Conservation (phyloP, 352 stramenopile species). For the Elongisporangium undulatum region DNA sequence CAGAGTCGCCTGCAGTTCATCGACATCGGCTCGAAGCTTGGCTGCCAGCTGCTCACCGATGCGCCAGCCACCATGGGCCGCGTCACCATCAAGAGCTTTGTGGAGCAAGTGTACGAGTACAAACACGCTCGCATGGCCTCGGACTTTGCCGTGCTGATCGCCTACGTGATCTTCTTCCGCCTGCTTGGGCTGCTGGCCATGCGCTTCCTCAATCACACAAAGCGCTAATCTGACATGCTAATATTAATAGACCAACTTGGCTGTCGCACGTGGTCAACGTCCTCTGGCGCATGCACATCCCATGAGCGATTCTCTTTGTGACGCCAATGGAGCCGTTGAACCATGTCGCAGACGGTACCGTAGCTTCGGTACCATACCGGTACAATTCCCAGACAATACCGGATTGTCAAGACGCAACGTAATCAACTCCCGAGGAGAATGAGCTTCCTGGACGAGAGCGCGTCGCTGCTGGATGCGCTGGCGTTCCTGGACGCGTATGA, state of each 20-base stretch:
- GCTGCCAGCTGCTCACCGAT: slow-evolving; percentile 1
- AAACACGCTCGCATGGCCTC: slow-evolving; percentile 22
- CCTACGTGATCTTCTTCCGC: slow-evolving; percentile 7
- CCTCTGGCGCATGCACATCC: too few relatives aligned
- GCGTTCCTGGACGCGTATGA: not conserved
- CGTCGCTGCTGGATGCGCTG: not conserved
- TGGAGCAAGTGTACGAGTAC: slow-evolving; percentile 26
- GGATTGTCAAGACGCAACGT: too few relatives aligned
- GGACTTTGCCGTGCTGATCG: slow-evolving; percentile 6
- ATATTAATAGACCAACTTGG: too few relatives aligned
- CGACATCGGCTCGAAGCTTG: slow-evolving; percentile 15
- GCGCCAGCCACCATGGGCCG: slow-evolving; percentile 9
- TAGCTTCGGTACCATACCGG: too few relatives aligned
- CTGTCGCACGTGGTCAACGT: too few relatives aligned
- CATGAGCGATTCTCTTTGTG: too few relatives aligned
- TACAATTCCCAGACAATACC: too few relatives aligned
- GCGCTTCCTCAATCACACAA: slow-evolving; percentile 11
- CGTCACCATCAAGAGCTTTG: slow-evolving; percentile 16
- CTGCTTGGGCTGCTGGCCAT: slow-evolving; percentile 9
- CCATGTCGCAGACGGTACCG: too few relatives aligned
- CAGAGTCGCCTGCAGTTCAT: slow-evolving; percentile 10
- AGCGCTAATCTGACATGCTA: too few relatives aligned
- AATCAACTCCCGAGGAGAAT: not conserved
- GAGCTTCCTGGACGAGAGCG: not conserved
- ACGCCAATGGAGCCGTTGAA: too few relatives aligned